Conservation (phyloP, 2,329 filamentous ascomycete genomes). For the Fusarium temperatum region DNA sequence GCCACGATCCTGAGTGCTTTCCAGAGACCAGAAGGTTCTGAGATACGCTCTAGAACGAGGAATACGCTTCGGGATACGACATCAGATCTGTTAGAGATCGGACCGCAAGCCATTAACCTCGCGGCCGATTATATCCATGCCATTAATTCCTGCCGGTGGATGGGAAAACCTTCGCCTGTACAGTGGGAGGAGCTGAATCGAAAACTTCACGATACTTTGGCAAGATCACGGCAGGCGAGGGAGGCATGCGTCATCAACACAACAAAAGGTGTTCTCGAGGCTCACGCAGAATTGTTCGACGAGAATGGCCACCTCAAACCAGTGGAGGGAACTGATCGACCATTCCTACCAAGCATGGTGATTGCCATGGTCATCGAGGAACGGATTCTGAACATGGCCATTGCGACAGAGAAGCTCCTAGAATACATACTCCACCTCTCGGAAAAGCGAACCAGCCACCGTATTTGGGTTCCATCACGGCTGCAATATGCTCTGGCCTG, state of each 20-base stretch:
- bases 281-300: constrained; percentile 53
- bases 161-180: constrained; percentile 31
- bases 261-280: constrained; percentile 52
- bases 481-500: constrained; percentile 52
- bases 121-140: constrained; percentile 38
- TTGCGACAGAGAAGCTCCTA: constrained; percentile 48
- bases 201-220: constrained; percentile 34
- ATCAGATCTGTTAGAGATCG: constrained; percentile 36
- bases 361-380: constrained; percentile 59
- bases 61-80: constrained; percentile 46
- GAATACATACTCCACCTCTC: constrained; percentile 49
- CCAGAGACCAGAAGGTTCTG: constrained; percentile 48
- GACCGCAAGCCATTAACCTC: constrained; percentile 38
- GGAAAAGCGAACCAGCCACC: constrained; percentile 45
- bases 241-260: constrained; percentile 44
- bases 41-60: constrained; percentile 45
- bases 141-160: constrained; percentile 46
- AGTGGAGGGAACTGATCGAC: constrained; percentile 33
- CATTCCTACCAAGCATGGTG: constrained; percentile 52
- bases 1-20: constrained; percentile 50
- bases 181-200: constrained; percentile 34
- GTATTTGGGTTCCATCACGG: constrained; percentile 55
- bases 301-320: constrained; percentile 49
- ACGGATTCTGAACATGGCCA: constrained; percentile 44
- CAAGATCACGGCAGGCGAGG: constrained; percentile 42